Percentiles rank a stretch among this genome's conserved stretches.
Conservation (phyloP, 495 filamentous ascomycete species). For the Aspergillus cristatus region DNA sequence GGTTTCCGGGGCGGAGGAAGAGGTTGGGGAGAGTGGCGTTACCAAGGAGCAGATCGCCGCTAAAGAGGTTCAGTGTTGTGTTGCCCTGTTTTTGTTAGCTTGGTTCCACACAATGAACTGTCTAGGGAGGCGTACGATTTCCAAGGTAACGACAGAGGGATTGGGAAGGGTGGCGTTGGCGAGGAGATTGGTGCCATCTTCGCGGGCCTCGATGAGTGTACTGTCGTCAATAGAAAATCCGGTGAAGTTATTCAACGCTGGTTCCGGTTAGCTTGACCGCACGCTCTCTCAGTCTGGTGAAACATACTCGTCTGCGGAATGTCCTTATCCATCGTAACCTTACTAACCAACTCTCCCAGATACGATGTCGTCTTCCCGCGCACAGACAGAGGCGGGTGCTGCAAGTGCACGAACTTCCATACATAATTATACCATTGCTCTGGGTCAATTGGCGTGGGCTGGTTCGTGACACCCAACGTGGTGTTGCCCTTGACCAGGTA, state of each 20-base stretch:
- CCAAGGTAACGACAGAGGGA: conserved; percentile 27
- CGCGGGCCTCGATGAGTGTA: conserved; percentile 11
- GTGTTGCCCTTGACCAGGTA: conserved; percentile 13
- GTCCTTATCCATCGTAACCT: conserved; percentile 29
- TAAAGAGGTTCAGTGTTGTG: conserved; percentile 25
- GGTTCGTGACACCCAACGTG: conserved; percentile 25
- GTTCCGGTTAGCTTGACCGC: conserved; percentile 2
- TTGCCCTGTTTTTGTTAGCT: conserved; percentile 11
- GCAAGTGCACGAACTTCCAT: conserved; percentile 21
- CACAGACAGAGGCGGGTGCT: conserved; percentile 20
- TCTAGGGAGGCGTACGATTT: conserved; percentile 16
- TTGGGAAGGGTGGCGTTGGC: conserved; percentile 31
- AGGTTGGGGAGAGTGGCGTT: conserved; percentile 48
- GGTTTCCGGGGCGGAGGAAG: conserved; percentile 49
- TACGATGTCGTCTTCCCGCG: conserved; percentile 24
- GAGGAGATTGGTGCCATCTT: conserved; percentile 25
- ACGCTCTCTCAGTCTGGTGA: neutral
- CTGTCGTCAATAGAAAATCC: conserved; percentile 20
- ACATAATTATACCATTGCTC: conserved; percentile 27
- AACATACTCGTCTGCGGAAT: conserved; percentile 25
- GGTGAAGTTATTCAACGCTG: conserved; percentile 22
- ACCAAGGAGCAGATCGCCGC: conserved; percentile 36
- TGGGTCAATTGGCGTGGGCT: conserved; percentile 16
- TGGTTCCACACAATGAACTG: too few species aligned
- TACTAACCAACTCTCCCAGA: conserved; percentile 24